Conservation (phyloP, 1,284 basidiomycete genomes). For the Ustilago esculenta region DNA sequence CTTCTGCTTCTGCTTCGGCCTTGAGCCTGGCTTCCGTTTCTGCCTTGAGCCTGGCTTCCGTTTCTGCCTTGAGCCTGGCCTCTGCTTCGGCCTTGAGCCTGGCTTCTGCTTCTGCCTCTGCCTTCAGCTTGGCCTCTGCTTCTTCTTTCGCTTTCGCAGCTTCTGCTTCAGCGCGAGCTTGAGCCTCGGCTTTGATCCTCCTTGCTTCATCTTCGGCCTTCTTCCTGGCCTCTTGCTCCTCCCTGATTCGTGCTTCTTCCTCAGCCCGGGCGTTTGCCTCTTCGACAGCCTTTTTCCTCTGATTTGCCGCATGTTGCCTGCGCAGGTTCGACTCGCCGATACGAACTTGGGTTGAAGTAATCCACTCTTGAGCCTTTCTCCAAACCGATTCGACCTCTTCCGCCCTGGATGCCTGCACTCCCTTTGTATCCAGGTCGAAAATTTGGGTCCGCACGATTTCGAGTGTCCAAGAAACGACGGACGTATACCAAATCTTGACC, state of each 20-base stretch:
- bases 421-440: conserved; percentile 3
- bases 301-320: conserved; percentile 4
- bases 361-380: conserved; percentile 10
- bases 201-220: conserved; percentile 9
- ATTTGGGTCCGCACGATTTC: conserved; percentile 9
- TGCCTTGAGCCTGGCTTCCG: background rate
- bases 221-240: background rate
- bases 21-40: conserved; percentile 4
- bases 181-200: conserved; percentile 3
- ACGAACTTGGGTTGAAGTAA: background rate
- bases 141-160: background rate
- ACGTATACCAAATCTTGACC: conserved; percentile 18
- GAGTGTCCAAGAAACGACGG: conserved; percentile 24
- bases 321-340: background rate
- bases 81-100: background rate
- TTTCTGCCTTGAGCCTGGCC: conserved; percentile 1
- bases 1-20: conserved; percentile 8
- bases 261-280: conserved; percentile 4
- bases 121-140: conserved; percentile 4
- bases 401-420: background rate
- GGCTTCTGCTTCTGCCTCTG: background rate
- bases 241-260: conserved; percentile 1
- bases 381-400: background rate
- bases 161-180: no score
- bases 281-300: conserved; percentile 5